phyloP scores from a whole-genome alignment of 805 yeast species.

The Hanseniaspora opuntiae region DNA sequence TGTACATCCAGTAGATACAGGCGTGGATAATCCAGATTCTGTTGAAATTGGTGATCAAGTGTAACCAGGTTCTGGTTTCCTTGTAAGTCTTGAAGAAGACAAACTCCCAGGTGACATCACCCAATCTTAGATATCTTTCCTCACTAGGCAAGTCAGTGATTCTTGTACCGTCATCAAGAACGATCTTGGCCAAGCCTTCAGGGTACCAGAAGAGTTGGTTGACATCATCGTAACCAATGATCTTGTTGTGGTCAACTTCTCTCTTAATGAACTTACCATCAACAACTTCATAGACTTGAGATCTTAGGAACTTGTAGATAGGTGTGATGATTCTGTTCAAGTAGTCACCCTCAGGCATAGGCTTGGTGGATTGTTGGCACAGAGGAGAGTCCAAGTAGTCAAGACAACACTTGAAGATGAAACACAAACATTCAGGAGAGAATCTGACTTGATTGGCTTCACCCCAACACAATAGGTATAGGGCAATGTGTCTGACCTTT shows the following conservation, averaged over 20 bases:
- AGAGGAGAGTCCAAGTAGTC: conserved; percentile 82
- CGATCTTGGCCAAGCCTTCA: conserved; percentile 89
- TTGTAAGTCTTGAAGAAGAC: conserved; percentile 92
- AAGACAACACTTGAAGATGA: conserved; percentile 84
- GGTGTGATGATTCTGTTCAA: conserved; percentile 89
- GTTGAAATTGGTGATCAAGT: conserved; percentile 83
- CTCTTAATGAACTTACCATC: conserved; percentile 76
- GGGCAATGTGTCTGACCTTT: conserved; percentile 64
- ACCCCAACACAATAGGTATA: conserved; percentile 73
- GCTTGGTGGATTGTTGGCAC: conserved; percentile 75
- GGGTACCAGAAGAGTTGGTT: conserved; percentile 99
- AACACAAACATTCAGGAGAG: conserved; percentile 79
- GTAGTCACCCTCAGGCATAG: conserved; percentile 79
- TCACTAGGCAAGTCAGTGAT: conserved; percentile 77
- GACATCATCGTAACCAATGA: conserved; percentile 92
- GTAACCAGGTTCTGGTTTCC: conserved; percentile 96
- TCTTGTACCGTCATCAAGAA: conserved; percentile 83
- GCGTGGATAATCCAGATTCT: conserved; percentile 96
- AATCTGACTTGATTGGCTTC: conserved; percentile 91
- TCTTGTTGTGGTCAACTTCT: conserved; percentile 68
- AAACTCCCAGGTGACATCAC: conserved; percentile 82
- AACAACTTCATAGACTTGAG: conserved; percentile 67
- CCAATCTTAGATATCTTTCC: conserved; percentile 78
- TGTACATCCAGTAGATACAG: conserved; percentile 85
- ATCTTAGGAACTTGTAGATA: conserved; percentile 60